Evolutionary conservation across 352 stramenopile species (phyloP), one percentile per base, ranked within the genome.

Genomic region (Pythium folliculosum): DNA sequence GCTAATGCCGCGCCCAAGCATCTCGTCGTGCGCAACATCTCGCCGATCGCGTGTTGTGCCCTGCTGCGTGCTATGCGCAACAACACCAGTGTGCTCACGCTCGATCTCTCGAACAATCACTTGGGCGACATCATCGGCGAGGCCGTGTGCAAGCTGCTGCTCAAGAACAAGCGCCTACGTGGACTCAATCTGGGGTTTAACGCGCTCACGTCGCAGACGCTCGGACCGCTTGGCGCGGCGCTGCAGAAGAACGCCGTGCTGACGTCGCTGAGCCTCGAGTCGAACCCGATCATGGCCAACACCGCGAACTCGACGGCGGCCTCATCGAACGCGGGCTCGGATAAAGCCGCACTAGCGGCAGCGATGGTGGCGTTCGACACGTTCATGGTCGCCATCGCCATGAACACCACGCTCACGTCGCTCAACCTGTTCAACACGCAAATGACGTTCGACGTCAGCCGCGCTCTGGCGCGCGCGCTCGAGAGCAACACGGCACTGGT

Each of bases 391-490:
- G 72, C 78, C 9, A 47, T 90, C 25, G 70, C 71, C 2, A 17
- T 51, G 13, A 88, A 75, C 30, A 71, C 27, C 21, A 76, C 78
- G n/a, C 71, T 92, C 32, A 80, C 75, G 7, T 67, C 73, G 0
- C 61, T 92, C 21, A 89, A 85, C 16, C 49, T 92, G 25, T 92
- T 88, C 67, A 81, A 73, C 54, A 90, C 78, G 10, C 73, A 82
- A 2, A 86, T 90, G 51, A 74, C 66, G 19, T 63, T 77, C 48
- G 84, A 92, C 35, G 71, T 77, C 2, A 81, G 80, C 0, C 78
- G 71, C 12, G 74, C 73, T 6, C 63, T 90, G 1, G 60, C 71
- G 2, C 74, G 86, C 21, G 69, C 80, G 17, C 55, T 92, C 5
- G 54, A 72, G 2, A 86, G 77, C 61, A 92, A 90, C 63, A 51